Percentiles rank a stretch among this genome's conserved stretches.
phyloP scores from a whole-genome alignment of 441 rosid genomes.

The Francoa sonchifolia region DNA sequence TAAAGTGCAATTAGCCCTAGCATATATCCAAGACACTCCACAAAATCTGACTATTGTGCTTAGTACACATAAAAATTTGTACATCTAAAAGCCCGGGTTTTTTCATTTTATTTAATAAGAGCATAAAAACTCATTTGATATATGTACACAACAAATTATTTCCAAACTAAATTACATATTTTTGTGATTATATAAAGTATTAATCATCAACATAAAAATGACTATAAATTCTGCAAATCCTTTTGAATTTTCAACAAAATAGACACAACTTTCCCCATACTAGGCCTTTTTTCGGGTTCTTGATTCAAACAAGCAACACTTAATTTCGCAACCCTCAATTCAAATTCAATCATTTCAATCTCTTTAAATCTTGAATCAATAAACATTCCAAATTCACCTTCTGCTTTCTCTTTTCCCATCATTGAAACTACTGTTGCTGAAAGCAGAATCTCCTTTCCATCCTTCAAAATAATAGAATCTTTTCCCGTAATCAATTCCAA shows the following conservation, averaged over 20 bases:
- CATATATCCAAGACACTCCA: too few species aligned
- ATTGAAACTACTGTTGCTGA: slow-evolving; percentile 10
- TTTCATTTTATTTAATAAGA: too few species aligned
- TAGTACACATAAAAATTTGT: too few species aligned
- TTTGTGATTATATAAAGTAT: neutral
- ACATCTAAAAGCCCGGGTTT: too few species aligned
- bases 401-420: slow-evolving; percentile 16
- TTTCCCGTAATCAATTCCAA: slow-evolving; percentile 30
- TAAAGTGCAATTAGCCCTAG: too few species aligned
- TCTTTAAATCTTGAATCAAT: slow-evolving; percentile 16
- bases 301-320: slow-evolving; percentile 20
- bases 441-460: slow-evolving; percentile 20
- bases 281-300: slow-evolving; percentile 24
- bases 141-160: too few species aligned
- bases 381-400: slow-evolving; percentile 13
- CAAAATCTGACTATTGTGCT: too few species aligned
- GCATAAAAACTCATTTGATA: too few species aligned
- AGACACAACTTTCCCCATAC: slow-evolving; percentile 27
- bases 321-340: slow-evolving; percentile 16
- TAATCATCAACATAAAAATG: neutral
- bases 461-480: slow-evolving; percentile 19
- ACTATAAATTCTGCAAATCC: slow-evolving; percentile 10
- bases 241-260: slow-evolving; percentile 25
- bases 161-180: neutral
- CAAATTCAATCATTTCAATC: slow-evolving; percentile 2